phyloP scores from a whole-genome alignment of 441 rosid genomes.

The Erysimum cheiri region DNA sequence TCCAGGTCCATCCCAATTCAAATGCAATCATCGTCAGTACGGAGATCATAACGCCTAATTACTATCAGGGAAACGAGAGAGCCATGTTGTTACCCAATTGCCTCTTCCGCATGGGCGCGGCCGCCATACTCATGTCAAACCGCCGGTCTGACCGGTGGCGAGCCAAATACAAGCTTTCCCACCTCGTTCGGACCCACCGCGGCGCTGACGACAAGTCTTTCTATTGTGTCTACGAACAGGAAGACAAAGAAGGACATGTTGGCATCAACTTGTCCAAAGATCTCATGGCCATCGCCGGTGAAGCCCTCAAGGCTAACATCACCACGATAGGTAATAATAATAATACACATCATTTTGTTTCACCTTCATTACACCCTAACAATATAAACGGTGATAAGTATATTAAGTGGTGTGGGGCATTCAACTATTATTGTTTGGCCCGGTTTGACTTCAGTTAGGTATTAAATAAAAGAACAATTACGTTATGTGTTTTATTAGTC shows the following conservation, averaged over 20 bases:
- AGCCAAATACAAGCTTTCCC: conserved; percentile 84
- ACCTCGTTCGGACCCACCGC: conserved; percentile 84
- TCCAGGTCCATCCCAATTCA: conserved; percentile 81
- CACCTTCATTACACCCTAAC: conserved; percentile 6
- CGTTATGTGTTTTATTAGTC: background rate
- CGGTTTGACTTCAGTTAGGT: background rate
- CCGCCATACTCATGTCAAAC: conserved; percentile 81
- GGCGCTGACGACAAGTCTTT: conserved; percentile 87
- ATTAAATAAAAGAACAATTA: background rate
- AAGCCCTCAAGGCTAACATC: conserved; percentile 89
- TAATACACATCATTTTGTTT: background rate
- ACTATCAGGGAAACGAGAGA: conserved; percentile 80
- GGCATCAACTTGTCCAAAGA: conserved; percentile 86
- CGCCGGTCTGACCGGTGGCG: conserved; percentile 61
- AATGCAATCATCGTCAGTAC: conserved; percentile 88
- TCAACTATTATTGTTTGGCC: background rate
- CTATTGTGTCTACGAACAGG: conserved; percentile 79
- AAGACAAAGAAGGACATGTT: conserved; percentile 78
- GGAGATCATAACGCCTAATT: conserved; percentile 89
- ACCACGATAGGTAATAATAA: conserved; percentile 74
- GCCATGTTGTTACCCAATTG: conserved; percentile 96
- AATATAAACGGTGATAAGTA: conserved; percentile 10
- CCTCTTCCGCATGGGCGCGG: conserved; percentile 93
- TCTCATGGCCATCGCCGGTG: conserved; percentile 95
- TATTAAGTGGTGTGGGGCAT: background rate